phyloP scores from a whole-genome alignment of 495 filamentous ascomycete genomes.

The Recurvomyces mirabilis region DNA sequence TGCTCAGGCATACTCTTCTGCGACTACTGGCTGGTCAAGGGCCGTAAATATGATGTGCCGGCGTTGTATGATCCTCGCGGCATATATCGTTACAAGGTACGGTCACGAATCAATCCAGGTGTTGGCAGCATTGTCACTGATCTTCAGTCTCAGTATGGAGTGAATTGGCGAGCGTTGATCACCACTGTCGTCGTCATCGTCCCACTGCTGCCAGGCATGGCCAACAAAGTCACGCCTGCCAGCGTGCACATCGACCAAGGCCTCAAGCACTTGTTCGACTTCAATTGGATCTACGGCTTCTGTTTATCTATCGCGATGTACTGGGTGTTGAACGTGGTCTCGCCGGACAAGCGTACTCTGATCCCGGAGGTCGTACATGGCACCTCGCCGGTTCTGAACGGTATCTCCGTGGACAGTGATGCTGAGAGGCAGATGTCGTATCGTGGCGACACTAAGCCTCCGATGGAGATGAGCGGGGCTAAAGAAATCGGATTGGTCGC shows the following conservation, averaged over 20 bases:
- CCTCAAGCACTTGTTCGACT: slow-evolving; percentile 20
- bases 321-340: slow-evolving; percentile 31
- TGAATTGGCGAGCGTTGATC: slow-evolving; percentile 55
- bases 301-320: slow-evolving; percentile 38
- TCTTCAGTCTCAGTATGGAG: slow-evolving; percentile 27
- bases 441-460: background rate
- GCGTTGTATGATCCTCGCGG: no score
- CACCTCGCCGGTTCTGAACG: background rate
- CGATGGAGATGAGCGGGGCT: no score
- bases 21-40: no score
- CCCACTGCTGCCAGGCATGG: slow-evolving; percentile 45
- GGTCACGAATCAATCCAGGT: no score
- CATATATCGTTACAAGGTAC: no score
- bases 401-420: background rate
- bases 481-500: no score
- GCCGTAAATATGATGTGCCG: no score
- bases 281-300: slow-evolving; percentile 48
- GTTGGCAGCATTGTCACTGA: no score
- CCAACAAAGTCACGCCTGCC: slow-evolving; percentile 40
- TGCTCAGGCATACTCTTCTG: no score
- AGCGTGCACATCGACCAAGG: slow-evolving; percentile 36
- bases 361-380: slow-evolving; percentile 18
- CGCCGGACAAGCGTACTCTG: slow-evolving; percentile 32
- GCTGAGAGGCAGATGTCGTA: background rate
- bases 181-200: slow-evolving; percentile 52